Evolutionary conservation across 2,329 filamentous ascomycete species (phyloP).

Genomic region (Colletotrichum abscissum): DNA sequence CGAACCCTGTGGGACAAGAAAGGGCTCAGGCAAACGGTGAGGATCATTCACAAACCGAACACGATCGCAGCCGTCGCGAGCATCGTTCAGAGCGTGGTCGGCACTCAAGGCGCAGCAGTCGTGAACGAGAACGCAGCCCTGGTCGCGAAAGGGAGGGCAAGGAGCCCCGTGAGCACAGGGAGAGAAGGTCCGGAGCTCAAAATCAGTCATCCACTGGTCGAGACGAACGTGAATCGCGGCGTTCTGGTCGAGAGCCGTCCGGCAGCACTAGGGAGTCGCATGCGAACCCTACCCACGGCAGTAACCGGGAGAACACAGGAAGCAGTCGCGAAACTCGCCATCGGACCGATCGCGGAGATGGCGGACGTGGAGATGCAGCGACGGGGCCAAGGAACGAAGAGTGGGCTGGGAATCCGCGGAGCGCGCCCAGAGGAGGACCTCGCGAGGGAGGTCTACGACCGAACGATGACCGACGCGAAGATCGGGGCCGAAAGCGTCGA

Average conservation of each 20-base stretch:
- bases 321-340: slow-evolving; percentile 40
- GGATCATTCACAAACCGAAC: slow-evolving; percentile 52
- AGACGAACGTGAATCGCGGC: slow-evolving; percentile 43
- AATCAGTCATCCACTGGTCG: slow-evolving; percentile 38
- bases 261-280: slow-evolving; percentile 28
- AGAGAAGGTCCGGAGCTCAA: slow-evolving; percentile 50
- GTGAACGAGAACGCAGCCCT: slow-evolving; percentile 58
- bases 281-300: slow-evolving; percentile 39
- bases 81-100: slow-evolving; percentile 54
- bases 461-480: slow-evolving; percentile 48
- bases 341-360: slow-evolving; percentile 43
- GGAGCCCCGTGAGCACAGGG: slow-evolving; percentile 57
- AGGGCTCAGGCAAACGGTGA: slow-evolving; percentile 47
- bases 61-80: slow-evolving; percentile 57
- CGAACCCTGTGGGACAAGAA: slow-evolving; percentile 55
- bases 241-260: slow-evolving; percentile 34
- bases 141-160: slow-evolving; percentile 60
- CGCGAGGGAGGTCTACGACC: slow-evolving; percentile 44
- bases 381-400: slow-evolving; percentile 43
- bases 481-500: slow-evolving; percentile 54
- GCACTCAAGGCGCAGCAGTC: slow-evolving; percentile 51
- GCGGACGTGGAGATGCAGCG: slow-evolving; percentile 25
- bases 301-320: slow-evolving; percentile 16
- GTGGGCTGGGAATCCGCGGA: slow-evolving; percentile 33
- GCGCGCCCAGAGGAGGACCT: slow-evolving; percentile 42